Base-by-base conservation (phyloP, 306 rosid species). In the Biancaea sappan region DNA sequence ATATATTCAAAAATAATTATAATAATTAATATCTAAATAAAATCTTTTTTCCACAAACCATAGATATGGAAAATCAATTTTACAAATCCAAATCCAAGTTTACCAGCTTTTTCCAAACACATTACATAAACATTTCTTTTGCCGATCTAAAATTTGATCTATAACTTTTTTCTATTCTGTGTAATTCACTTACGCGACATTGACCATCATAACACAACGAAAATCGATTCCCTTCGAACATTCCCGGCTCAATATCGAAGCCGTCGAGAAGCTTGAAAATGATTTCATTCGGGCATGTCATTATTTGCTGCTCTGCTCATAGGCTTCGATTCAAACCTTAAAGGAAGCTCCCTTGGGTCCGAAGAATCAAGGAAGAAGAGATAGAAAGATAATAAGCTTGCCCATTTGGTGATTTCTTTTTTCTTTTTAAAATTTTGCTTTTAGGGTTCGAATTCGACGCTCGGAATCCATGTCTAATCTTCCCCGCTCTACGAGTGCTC, bases 401-500 rank as follows among this genome's bases (percentile, higher is more conserved):
- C 25, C 40, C 40, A 8, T 66, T 66, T 14, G 38, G 48, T 48
- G 52, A 50, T 60, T 37, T 34, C 18, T 59, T 26, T 44, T 65
- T 60, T 4, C 9, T 14, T 8, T 16, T 32, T 29, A 1, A 0
- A 6, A 15, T 22, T 26, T 7, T 16, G 10, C 16, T 63, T 56
- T 15, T 26, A 47, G 44, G 40, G 18, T 35, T 76, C 3, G 71
- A 44, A 44, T 44, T 66, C 5, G 15, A 26, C 37, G 66, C 29
- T 58, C 38, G 47, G 50, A 67, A 75, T 71, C 84, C 73, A 92
- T 92, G 98, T 82, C 96, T 38, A 85, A 90, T 52, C 82, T 81
- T 63, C 84, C 83, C 66, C 89, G 90, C 66, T 80, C 95, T 61
- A 59, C 93, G 5, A 83, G 89, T 74, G 76, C 86, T 86, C 82